Base-by-base conservation (phyloP, 202 grass and related monocot species). In the Schoenoplectus triqueter region DNA sequence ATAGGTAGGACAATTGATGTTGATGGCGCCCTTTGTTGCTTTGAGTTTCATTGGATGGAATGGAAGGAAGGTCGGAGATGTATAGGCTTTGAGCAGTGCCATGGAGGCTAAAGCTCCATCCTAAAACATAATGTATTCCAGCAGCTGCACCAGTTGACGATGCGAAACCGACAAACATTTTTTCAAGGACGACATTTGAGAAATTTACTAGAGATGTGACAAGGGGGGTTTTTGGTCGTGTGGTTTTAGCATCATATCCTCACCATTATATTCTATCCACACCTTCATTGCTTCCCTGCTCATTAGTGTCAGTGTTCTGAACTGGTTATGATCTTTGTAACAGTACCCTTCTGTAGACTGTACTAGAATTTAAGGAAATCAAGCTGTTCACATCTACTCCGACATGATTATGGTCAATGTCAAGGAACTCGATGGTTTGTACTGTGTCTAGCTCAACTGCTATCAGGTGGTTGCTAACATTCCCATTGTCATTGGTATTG, bases 381-480 rank as follows among this genome's bases (percentile, higher is more conserved):
- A 66, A 18, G 21, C 64, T 66, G 64, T 66, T 66, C 64, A 66
- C 64, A 66, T 66, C 64, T 22, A 66, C 40, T 40, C 64, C 64
- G 21, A 66, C 64, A 66, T 66, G 64, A 11, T 66, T 66, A 66
- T 66, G 64, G 21, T 66, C 21, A 5, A 66, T 66, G 64, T 66
- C 64, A 40, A 2, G 21, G 10, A 66, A 66, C 64, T 66, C 64
- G 5, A 66, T 40, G 21, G 64, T 66, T 5, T 66, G 64, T 7
- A 66, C 64, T 9, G 64, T 66, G 21, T 66, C 64, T 13, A 66
- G 64, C 64, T 66, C 64, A 3, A 66, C 10, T 4, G 21, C 64
- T 40, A 66, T 40, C 64, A 66, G 3, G 10, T 66, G 64, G 22
- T 66, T 66, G 64, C 64, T 66, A 66, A 66, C 17, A 0, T 66